Percentiles rank a stretch among this genome's conserved stretches.
phyloP scores from a whole-genome alignment of 768 basidiomycete species.

The Mycena capillaripes region DNA sequence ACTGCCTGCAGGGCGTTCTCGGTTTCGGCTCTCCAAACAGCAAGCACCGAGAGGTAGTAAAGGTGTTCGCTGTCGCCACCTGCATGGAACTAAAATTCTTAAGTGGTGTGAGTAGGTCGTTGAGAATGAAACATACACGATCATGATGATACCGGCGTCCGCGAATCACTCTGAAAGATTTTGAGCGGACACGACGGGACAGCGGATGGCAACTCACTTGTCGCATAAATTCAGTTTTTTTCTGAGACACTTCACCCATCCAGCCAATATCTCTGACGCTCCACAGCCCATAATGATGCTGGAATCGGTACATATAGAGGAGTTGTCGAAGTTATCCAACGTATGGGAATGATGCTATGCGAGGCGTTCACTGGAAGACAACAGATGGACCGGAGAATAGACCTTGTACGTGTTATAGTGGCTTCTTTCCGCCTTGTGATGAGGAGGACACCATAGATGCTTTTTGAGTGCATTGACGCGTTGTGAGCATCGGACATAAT shows the following conservation, averaged over 20 bases:
- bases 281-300: background rate
- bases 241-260: conserved; percentile 2
- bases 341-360: background rate
- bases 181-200: too few relatives aligned
- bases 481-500: background rate
- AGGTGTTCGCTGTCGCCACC: conserved; percentile 17
- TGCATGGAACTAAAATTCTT: conserved; percentile 5
- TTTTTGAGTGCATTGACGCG: background rate
- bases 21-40: background rate
- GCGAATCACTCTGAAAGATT: conserved; percentile 20
- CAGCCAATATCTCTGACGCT: background rate
- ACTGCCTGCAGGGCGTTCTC: conserved; percentile 1
- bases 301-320: background rate
- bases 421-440: conserved; percentile 11
- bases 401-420: conserved; percentile 24
- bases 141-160: conserved; percentile 19
- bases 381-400: background rate
- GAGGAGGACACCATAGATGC: background rate
- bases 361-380: background rate
- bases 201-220: background rate
- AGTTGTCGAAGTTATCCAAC: conserved; percentile 15
- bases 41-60: background rate
- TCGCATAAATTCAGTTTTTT: background rate
- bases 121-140: background rate
- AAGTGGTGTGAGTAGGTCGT: background rate